Evolutionary conservation across 1,284 basidiomycete species (phyloP).

Genomic region (Coniophora puteana): DNA sequence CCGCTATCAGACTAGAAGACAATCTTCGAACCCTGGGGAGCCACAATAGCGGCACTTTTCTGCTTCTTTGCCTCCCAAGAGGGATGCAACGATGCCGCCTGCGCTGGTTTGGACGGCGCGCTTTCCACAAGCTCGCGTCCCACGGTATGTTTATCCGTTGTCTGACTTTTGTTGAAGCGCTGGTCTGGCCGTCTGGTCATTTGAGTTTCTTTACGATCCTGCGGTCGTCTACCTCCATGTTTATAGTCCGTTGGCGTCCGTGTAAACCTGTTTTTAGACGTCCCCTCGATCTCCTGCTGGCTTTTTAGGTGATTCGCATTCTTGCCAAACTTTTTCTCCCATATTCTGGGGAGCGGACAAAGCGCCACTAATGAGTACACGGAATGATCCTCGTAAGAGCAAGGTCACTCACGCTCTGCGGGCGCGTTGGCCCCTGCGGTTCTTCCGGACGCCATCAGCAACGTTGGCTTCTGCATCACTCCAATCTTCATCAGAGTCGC

Average conservation of each 20-base stretch:
- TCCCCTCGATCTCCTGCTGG: constrained; percentile 32
- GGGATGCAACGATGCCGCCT: constrained; percentile 67
- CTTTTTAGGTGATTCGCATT: constrained; percentile 90
- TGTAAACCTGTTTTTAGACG: constrained; percentile 10
- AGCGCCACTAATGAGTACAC: constrained; percentile 9
- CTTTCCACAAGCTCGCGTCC: neutral
- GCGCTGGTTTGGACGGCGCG: constrained; percentile 3
- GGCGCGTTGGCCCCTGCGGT: constrained; percentile 88
- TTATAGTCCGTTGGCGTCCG: no score
- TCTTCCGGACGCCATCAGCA: constrained; percentile 69
- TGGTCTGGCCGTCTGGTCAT: neutral
- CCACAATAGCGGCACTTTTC: constrained; percentile 54
- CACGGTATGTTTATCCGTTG: neutral
- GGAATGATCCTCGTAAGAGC: constrained; percentile 5
- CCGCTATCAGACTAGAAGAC: constrained; percentile 41
- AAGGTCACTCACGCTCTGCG: constrained; percentile 75
- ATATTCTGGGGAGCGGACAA: constrained; percentile 60
- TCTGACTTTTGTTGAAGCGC: constrained; percentile 5
- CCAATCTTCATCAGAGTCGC: constrained; percentile 77
- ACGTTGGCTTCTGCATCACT: constrained; percentile 65
- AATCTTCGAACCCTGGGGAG: constrained; percentile 66
- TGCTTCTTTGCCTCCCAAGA: constrained; percentile 91
- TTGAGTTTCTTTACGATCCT: neutral
- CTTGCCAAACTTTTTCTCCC: constrained; percentile 95
- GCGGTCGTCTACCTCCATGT: no score